Base-by-base conservation (phyloP, 352 stramenopile species). In the Phytophthora brassicae region DNA sequence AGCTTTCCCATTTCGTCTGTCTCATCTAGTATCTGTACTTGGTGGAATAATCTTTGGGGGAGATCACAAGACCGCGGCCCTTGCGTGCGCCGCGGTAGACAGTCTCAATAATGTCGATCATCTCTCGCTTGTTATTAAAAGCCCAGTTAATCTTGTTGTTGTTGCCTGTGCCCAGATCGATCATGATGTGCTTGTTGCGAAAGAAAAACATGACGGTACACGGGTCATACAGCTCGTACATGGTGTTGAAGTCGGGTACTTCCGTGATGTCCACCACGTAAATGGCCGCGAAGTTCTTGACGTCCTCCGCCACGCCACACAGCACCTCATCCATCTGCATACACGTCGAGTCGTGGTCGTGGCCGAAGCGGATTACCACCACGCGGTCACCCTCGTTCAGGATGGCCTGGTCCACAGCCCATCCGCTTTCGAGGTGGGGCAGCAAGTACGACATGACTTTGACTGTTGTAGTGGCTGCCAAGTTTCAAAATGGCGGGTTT, bases 81-180 rank as follows among this genome's bases (percentile, higher is more conserved):
- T 99, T 99, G 46, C 96, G 76, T 29, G 97, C 97, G 39, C 97
- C 97, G 39, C 96, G 79, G 78, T 99, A 99, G 28, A 99, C 97
- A 2, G 97, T 98, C 74, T 99, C 97, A 69, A 99, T 98, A 70
- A 99, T 99, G 80, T 99, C 97, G 68, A 99, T 99, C 66, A 99
- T 96, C 81, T 99, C 97, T 59, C 97, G 77, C 73, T 99, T 98
- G 72, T 99, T 97, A 56, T 97, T 97, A 66, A 94, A 95, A 24
- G 96, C 94, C 95, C 95, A 99, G 77, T 99, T 99, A 74, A 99
- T 99, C 79, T 99, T 99, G 84, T 99, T 99, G 81, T 99, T 99
- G 83, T 99, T 99, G 62, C 97, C 97, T 39, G 97, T 99, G 48
- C 97, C 97, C 24, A 99, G 72, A 84, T 99, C 97, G 49, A 99